Conservation (phyloP, 2,329 filamentous ascomycete genomes). For the Ophiostoma angusticollis region DNA sequence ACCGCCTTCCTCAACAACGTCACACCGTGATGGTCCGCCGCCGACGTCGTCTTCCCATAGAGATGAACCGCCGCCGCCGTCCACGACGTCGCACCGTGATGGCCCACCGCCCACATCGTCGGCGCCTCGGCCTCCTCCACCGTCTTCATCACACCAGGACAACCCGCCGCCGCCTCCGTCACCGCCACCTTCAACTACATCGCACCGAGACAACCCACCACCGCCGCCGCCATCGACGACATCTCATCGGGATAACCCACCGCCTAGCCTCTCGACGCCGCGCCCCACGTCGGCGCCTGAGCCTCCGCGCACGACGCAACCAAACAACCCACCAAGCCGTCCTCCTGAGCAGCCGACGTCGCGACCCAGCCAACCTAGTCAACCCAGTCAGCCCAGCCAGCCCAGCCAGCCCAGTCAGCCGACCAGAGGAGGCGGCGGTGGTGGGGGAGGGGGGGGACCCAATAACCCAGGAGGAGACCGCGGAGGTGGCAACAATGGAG, state of each 20-base stretch:
- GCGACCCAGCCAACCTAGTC: no score
- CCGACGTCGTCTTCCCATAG: not conserved
- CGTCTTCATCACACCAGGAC: not conserved
- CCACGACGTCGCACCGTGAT: not conserved
- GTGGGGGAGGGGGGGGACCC: no score
- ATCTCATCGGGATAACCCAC: not conserved
- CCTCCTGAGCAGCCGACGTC: no score
- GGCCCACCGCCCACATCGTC: not conserved
- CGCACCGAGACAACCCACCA: not conserved
- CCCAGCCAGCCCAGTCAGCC: no score
- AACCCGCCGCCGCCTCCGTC: not conserved
- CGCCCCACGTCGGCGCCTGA: no score
- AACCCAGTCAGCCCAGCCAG: no score
- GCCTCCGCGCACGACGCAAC: no score
- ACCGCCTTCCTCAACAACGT: not conserved
- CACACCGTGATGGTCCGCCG: not conserved
- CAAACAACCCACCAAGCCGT: no score
- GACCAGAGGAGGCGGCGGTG: no score
- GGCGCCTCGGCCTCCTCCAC: not conserved
- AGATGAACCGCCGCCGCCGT: not conserved
- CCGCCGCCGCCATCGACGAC: not conserved
- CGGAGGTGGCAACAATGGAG: no score
- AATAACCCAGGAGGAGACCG: no score
- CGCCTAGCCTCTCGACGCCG: no score
- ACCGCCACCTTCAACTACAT: not conserved